These are phyloP conservation scores for Capsicum rhomboideum DNA, from an alignment of 257 asterid genomes.

Conservation along the genomic window DNA sequence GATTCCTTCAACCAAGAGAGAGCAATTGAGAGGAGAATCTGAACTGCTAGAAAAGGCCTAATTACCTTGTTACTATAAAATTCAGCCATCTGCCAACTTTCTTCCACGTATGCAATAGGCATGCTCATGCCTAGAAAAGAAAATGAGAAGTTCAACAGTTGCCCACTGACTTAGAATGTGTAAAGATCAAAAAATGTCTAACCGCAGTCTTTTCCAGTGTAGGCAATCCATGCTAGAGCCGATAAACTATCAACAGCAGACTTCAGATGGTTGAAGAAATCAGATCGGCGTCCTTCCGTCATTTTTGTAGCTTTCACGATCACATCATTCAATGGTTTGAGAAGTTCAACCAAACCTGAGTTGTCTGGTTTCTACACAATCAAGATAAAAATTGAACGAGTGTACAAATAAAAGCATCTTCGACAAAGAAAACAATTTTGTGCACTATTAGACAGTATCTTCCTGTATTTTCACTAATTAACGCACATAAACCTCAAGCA, in stretches of 20 bases:
- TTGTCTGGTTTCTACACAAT: conserved; percentile 78
- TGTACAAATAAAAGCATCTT: not conserved
- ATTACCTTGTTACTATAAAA: conserved; percentile 84
- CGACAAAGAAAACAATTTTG: not conserved
- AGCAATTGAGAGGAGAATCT: not conserved
- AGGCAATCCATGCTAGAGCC: conserved; percentile 94
- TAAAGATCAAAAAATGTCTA: conserved; percentile 2
- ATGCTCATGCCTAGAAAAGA: conserved; percentile 69
- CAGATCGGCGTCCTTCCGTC: conserved; percentile 81
- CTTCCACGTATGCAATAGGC: conserved; percentile 97
- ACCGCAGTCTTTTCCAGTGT: conserved; percentile 93
- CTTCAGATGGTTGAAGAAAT: conserved; percentile 78
- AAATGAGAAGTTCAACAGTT: conserved; percentile 1
- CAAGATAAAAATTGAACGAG: not conserved
- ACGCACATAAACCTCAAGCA: not conserved
- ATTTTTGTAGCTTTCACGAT: conserved; percentile 54
- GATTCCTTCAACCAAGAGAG: not conserved
- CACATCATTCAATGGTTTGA: conserved; percentile 76
- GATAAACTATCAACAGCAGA: conserved; percentile 81
- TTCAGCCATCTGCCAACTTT: conserved; percentile 99
- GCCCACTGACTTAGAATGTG: not conserved
- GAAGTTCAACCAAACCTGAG: conserved; percentile 65
- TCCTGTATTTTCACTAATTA: not conserved
- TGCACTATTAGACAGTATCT: not conserved
- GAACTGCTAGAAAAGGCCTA: not conserved